Percentiles rank a stretch among this genome's conserved stretches.
These are phyloP conservation scores for Senecio squalidus DNA, from an alignment of 140 eudicot genomes.

Conservation along the genomic window DNA sequence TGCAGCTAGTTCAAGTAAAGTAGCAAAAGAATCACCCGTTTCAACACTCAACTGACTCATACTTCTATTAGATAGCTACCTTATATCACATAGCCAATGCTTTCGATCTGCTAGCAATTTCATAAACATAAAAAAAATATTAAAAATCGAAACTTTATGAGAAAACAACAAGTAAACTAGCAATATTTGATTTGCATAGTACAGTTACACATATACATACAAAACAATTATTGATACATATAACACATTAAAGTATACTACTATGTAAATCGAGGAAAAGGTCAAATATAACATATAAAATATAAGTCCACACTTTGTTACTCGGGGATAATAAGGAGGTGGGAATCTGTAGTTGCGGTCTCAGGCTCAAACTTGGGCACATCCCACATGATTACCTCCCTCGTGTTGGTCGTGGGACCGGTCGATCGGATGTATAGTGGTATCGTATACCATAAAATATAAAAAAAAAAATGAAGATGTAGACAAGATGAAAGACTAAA, in stretches of 20 bases:
- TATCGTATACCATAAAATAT: constrained; percentile 13
- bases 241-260: constrained; percentile 9
- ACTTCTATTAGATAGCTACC: constrained; percentile 13
- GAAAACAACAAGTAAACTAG: constrained; percentile 21
- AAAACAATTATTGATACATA: constrained; percentile 8
- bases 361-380: no score
- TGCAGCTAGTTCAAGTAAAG: constrained; percentile 80
- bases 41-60: constrained; percentile 52
- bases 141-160: constrained; percentile 19
- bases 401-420: no score
- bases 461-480: constrained; percentile 19
- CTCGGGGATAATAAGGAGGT: no score
- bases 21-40: constrained; percentile 51
- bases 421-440: no score
- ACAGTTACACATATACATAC: background rate
- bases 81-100: constrained; percentile 19
- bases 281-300: constrained; percentile 16
- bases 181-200: constrained; percentile 11
- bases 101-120: constrained; percentile 13
- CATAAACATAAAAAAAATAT: constrained; percentile 5
- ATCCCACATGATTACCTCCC: no score
- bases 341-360: no score
- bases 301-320: no score
- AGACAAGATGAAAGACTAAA: constrained; percentile 33
- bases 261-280: background rate